These are phyloP conservation scores for Aleurites moluccanus DNA, from an alignment of 441 rosid genomes.

Conservation along the genomic window DNA sequence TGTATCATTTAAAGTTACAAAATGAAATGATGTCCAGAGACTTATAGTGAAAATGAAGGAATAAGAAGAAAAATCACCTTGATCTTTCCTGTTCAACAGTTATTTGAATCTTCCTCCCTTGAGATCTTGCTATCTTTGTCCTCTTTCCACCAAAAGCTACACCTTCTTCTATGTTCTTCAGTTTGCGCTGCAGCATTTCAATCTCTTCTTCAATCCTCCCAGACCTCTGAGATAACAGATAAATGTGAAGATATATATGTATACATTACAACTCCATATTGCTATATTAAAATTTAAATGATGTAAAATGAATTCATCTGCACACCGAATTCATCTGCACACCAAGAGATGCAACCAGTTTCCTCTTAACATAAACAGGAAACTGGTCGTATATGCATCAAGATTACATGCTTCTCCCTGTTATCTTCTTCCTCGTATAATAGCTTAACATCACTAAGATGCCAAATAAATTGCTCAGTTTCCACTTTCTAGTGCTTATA, in stretches of 20 bases:
- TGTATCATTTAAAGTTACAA: constrained; percentile 21
- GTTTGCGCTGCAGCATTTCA: constrained; percentile 63
- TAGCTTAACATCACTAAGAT: background rate
- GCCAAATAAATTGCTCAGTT: background rate
- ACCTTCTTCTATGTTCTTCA: constrained; percentile 57
- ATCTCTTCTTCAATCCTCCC: constrained; percentile 87
- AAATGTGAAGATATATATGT: background rate
- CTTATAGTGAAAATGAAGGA: background rate
- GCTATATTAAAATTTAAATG: background rate
- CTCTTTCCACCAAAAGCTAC: constrained; percentile 52
- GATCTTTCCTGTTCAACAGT: constrained; percentile 71
- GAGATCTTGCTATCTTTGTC: constrained; percentile 62
- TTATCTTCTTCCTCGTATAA: background rate
- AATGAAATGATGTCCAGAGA: constrained; percentile 9
- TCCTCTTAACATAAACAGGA: background rate
- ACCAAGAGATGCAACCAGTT: background rate
- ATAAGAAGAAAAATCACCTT: constrained; percentile 44
- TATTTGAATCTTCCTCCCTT: constrained; percentile 68
- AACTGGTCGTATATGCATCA: background rate
- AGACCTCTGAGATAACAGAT: constrained; percentile 48
- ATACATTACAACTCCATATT: background rate
- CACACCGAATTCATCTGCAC: too few relatives aligned
- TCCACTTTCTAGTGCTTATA: background rate
- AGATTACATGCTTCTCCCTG: background rate
- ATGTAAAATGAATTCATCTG: background rate